Evolutionary conservation across 495 filamentous ascomycete species (phyloP), one percentile per base, ranked within the genome.

Genomic region (Aspergillus biplanus): DNA sequence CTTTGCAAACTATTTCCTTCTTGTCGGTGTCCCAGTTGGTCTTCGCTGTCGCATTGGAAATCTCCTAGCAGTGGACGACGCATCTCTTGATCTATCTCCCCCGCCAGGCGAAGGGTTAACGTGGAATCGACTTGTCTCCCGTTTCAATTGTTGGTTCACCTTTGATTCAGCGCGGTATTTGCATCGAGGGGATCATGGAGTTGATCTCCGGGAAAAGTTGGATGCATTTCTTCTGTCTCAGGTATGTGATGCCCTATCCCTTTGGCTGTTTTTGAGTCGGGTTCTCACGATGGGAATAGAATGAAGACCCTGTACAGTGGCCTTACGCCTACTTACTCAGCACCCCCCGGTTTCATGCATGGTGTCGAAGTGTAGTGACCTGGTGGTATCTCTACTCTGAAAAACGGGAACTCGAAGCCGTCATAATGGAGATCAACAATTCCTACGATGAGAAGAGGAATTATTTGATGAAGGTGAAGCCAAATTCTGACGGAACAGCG

Each of bases 401-500:
- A 6, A 67, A 83, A 5, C 78, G 82, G 55, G 74, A 81, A n/a
- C 79, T 94, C 33, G 80, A 82, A 47, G 85, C 86, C 32, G 83
- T 92, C 72, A 83, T 94, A 39, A 65, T 92, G 15, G 91, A 93
- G 68, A 88, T 93, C 47, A 92, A 91, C 69, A 92, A 93, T 64
- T 92, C 89, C 0, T 92, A 91, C 68, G 85, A 82, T 58, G 90
- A 93, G 73, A 85, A 88, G 56, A 80, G 89, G 16, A 85, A 72
- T 21, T 44, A 68, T 12, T 57, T 71, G 16, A 7, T 62, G 3
- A 8, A 49, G 7, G 49, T 66, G 12, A 34, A 31, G 0, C 48
- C 48, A 6, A 52, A 39, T 15, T 32, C 33, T 11, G 56, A 62
- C 16, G 46, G 48, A 9, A 48, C 34, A 7, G 7, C 15, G 4